Base-by-base conservation (phyloP, 2,329 filamentous ascomycete genomes). In the Keithomyces neogunnii region DNA sequence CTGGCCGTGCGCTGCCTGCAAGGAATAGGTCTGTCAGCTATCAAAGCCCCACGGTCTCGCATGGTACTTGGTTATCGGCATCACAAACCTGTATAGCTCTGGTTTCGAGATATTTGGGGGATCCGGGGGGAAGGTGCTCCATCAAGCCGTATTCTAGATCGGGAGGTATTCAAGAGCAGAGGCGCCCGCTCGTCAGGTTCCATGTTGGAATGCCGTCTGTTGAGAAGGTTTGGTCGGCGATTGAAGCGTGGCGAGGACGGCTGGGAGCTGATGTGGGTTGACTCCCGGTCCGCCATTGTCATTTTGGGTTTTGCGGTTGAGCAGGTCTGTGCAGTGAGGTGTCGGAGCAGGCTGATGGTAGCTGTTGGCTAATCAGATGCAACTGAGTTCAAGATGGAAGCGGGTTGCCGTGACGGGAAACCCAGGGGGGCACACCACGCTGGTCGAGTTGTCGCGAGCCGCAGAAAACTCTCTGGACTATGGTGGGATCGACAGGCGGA, bases 161-260 rank as follows among this genome's bases (percentile, higher is more conserved):
- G 67, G 5, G 72, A 70, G 30, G 60, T 60, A 5, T 63, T 62
- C 3, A 77, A 60, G 8, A 77, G 62, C 4, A 53, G 33, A 10
- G 75, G 67, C 11, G 74, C 73, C 30, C 66, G 68, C 57, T 77
- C 74, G 52, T 76, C 72, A 0, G 68, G 57, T 26, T 67, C 67
- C 30, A 54, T 54, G 28, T 57, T 54, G 7, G 67, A 66, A 43
- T 59, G 57, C 30, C 62, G 57, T 26, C 63, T 61, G 28, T 55
- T 59, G n/a, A 61, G 44, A 36, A 58, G 49, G 45, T 51, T 51
- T 7, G 61, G 61, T 28, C 66, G 63, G 44, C 67, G 66, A 35
- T 53, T 53, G 9, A 62, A 55, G n/a, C 57, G 58, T 26, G 68
- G 69, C 4, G 67, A 70, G 8, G 63, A 55, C 43, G 67, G 66